Evolutionary conservation across 2,329 filamentous ascomycete species (phyloP), one percentile per base, ranked within the genome.

Genomic region (Xylariaceae sp.): DNA sequence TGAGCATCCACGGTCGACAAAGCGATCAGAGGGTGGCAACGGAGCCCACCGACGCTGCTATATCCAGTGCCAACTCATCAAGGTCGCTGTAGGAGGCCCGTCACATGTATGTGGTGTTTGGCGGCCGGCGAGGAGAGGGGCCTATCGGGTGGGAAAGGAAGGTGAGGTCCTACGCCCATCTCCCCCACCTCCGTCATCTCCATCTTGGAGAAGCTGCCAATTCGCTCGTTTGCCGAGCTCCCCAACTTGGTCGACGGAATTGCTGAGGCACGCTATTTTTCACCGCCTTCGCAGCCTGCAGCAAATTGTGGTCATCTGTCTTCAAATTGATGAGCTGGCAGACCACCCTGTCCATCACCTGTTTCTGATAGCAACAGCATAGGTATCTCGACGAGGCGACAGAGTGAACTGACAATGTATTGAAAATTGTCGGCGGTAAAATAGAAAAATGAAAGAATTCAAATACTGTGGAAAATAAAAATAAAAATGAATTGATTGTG

Each of bases 251-350:
- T 43, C 34, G 50, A 50, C 49, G 48, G 46, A 53, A 48, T 53
- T 50, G 48, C 31, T 51, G 16, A 45, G 53, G 48, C 48, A 54
- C 51, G 53, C 39, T 51, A 56, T 55, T 59, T 51, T 56, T 58
- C 59, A 61, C 59, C 57, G 59, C 53, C 57, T 51, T 46, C 53
- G 10, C 42, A 18, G 55, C 52, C 48, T 60, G 57, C 57, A 59
- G 50, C 53, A 60, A 34, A 31, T 56, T 51, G 42, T 50, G 58
- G 60, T 60, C 60, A 62, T 62, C 60, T 62, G 60, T 58, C 50
- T 43, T 51, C 46, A 47, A 59, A 57, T 53, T 55, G 60, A 55
- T 62, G 60, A 60, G 60, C 47, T 62, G 60, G 60, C 60, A 62
- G 56, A 52, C 55, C 53, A 56, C 58, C 56, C 51, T 60, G 48